Conservation (phyloP, 257 asterid species). For the Lycium ferocissimum region DNA sequence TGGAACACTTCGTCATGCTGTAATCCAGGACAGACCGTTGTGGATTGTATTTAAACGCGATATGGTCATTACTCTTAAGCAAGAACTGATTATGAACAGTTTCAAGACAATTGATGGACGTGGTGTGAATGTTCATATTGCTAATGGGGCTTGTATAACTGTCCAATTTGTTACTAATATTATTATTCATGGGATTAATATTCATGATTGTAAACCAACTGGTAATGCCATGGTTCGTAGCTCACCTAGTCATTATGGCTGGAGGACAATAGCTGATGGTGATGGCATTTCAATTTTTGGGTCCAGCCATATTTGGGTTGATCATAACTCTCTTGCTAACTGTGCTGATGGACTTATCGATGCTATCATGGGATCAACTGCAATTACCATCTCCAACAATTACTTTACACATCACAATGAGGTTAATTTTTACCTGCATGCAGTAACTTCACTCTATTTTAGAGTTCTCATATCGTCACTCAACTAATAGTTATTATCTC, state of each 20-base stretch:
- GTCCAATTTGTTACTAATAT: constrained; percentile 74
- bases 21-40: constrained; percentile 73
- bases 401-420: constrained; percentile 88
- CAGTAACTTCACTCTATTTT: not conserved
- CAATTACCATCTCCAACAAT: constrained; percentile 85
- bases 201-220: constrained; percentile 74
- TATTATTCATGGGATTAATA: constrained; percentile 81
- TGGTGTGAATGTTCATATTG: constrained; percentile 80
- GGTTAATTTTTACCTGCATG: constrained; percentile 44
- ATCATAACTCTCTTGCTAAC: constrained; percentile 76
- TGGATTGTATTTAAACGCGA: constrained; percentile 88
- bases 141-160: constrained; percentile 74
- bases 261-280: constrained; percentile 91
- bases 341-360: constrained; percentile 91
- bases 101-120: constrained; percentile 92
- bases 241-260: constrained; percentile 75
- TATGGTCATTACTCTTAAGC: constrained; percentile 79
- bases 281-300: constrained; percentile 85
- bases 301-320: constrained; percentile 84
- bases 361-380: constrained; percentile 88
- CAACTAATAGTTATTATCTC: too few species aligned
- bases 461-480: too few species aligned
- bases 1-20: constrained; percentile 91
- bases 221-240: constrained; percentile 92
- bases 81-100: constrained; percentile 85